Evolutionary conservation across 352 stramenopile genomes (phyloP), one percentile per base, ranked within the genome.

Genomic region (Phytophthora sojae): DNA sequence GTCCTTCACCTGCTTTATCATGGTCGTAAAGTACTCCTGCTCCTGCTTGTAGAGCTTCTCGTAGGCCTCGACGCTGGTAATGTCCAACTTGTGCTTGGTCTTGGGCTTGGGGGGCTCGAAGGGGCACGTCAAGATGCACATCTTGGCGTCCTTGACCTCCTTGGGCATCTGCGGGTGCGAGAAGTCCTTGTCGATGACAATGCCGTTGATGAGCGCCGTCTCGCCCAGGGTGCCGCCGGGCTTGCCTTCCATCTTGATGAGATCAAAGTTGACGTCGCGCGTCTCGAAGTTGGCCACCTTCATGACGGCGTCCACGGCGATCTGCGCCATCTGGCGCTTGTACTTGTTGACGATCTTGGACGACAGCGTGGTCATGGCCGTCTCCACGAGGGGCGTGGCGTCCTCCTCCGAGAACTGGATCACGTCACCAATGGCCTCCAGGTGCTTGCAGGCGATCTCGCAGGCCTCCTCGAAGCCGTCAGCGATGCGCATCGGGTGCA

Each of bases 91-190:
- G 69, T 81, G 73, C 82, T 99, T 99, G 25, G 98, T 99, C 86
- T 99, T 99, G 57, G 98, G 98, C 89, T 99, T 99, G 29, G 98
- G 98, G 17, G 98, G 97, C 82, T 99, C 98, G 80, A 99, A 99
- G 11, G 98, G 97, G 81, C 98, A 99, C 67, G 98, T 99, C 14
- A 99, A 80, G 63, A 99, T 98, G 79, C 95, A 99, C 73, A 99
- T 92, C 84, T 99, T 99, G 56, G 97, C 98, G 89, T 99, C 91
- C 64, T 98, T 96, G 39, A 99, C 90, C 51, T 93, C 82, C 80
- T 99, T 99, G 30, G 94, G 86, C 97, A 99, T 99, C 90, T 99
- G 98, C 25, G 97, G 96, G 84, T 99, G 98, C 51, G 88, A 98
- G 69, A 99, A 99, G 79, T 99, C 98, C 94, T 99, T 99, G 85